phyloP scores from a whole-genome alignment of 495 filamentous ascomycete species.

The Cercophora scortea region DNA sequence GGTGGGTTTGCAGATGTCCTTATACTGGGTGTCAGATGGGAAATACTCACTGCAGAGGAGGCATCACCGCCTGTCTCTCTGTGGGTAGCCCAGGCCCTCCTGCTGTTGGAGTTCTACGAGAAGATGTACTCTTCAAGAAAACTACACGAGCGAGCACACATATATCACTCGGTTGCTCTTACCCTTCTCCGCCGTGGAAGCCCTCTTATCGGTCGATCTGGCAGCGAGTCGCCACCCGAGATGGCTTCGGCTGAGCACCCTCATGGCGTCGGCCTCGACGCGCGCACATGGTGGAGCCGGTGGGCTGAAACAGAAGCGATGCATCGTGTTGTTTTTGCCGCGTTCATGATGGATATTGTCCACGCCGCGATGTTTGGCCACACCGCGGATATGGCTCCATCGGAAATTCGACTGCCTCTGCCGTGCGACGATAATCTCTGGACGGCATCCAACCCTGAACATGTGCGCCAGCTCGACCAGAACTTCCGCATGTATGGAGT shows the following conservation, averaged over 20 bases:
- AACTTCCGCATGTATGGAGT: slow-evolving; percentile 78
- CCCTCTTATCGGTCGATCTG: slow-evolving; percentile 83
- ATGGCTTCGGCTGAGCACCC: slow-evolving; percentile 43
- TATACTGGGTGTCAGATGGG: slow-evolving; percentile 76
- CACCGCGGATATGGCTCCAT: slow-evolving; percentile 89
- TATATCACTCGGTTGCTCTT: slow-evolving; percentile 91
- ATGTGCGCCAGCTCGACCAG: slow-evolving; percentile 76
- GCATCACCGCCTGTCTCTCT: slow-evolving; percentile 84
- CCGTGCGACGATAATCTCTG: slow-evolving; percentile 93
- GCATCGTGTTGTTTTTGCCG: slow-evolving; percentile 83
- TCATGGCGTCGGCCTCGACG: slow-evolving; percentile 46
- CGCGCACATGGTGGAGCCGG: slow-evolving; percentile 85
- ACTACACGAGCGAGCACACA: slow-evolving; percentile 90
- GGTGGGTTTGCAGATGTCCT: slow-evolving; percentile 75
- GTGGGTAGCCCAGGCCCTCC: slow-evolving; percentile 88
- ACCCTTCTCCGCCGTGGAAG: slow-evolving; percentile 88
- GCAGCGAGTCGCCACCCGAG: slow-evolving; percentile 78
- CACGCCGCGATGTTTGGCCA: slow-evolving; percentile 98
- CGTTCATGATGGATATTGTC: slow-evolving; percentile 89
- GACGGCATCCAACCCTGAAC: slow-evolving; percentile 80
- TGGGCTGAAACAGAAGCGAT: slow-evolving; percentile 96
- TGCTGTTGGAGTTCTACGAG: slow-evolving; percentile 89
- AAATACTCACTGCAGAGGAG: slow-evolving; percentile 78
- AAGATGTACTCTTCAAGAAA: slow-evolving; percentile 89
- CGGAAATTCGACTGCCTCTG: slow-evolving; percentile 87